Base-by-base conservation (phyloP, 2,329 filamentous ascomycete genomes). In the Apiospora koreana region DNA sequence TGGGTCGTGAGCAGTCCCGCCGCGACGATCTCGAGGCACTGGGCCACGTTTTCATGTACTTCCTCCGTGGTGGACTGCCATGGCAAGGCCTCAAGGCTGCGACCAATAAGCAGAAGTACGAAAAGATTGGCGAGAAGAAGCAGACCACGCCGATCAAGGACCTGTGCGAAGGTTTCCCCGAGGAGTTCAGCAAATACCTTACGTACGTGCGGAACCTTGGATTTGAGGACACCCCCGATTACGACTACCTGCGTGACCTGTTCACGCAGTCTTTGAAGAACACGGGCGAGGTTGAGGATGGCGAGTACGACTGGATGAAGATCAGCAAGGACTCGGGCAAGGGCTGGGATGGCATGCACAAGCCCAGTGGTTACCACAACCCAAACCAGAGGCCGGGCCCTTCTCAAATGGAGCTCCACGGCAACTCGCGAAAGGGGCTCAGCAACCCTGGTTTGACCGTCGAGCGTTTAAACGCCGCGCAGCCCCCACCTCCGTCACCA, bases 111-210 rank as follows among this genome's bases (percentile, higher is more conserved):
- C 96, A 99, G 81, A 99, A 99, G 85, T 99, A 99, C 81, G 96
- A 99, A 85, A 98, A 98, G 88, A 99, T 99, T 83, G 96, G 96
- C 64, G 95, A 99, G 87, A 98, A 99, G 92, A 99, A 99, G 87
- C 96, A 98, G 85, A 98, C 95, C 0, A 98, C 96, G 28, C 89
- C 90, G 6, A 97, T 99, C 85, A 97, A 98, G 85, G 96, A 99
- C 77, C 89, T 99, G 21, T 98, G 95, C 80, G 95, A 98, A 76
- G 93, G 94, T 68, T 98, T 97, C 83, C 95, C 96, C 74, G 94
- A 97, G 80, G 95, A 99, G 83, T 97, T 99, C 82, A 97, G 93
- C 86, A 97, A 98, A 83, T 99, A 99, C 82, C 86, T 99, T 70
- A 97, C 92, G 75, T 98, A 99, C 78, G 96, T 98, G 70, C 94